Base-by-base conservation (phyloP, 768 basidiomycete species). In the Mycena chlorophos region DNA sequence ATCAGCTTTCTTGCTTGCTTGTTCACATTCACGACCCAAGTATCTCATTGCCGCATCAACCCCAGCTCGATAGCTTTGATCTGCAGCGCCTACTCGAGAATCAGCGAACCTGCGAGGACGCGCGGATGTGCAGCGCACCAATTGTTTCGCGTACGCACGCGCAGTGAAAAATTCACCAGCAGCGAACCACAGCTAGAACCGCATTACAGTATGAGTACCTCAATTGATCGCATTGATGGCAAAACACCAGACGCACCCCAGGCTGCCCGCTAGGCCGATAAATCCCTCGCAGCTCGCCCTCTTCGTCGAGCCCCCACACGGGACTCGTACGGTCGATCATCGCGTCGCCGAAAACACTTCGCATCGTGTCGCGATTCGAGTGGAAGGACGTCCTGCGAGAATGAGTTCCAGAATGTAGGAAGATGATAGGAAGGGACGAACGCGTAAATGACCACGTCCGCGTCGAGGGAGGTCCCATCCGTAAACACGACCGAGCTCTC, bases 361-460 rank as follows among this genome's bases (percentile, higher is more conserved):
- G 67, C 58, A 70, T 63, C 1, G 67, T 62, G 22, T 74, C 66
- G 3, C 65, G 62, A 17, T 73, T 72, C 2, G 56, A 52, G 4
- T 69, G 49, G 51, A 74, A 78, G 2, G 72, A 73, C 2, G 72
- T 73, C 13, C 68, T 70, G 29, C 14, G 25, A 12, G 20, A 14
- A 20, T n/a, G 49, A 4, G 51, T 39, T 48, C 4, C 25, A 13
- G 3, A 25, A 23, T 30, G 0, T 8, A 12, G 10, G 26, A 49
- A 12, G 5, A 30, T 8, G 48, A 40, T 29, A 26, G n/a, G 31
- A 8, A 34, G 8, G 14, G 22, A 63, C 68, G 23, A 27, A 72
- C 72, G 80, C 79, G 57, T 76, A 78, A 19, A 83, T 74, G 4
- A 83, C 71, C 8, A 74, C 71, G 55, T 82, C 80, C 13, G 72